Conservation (phyloP, 495 filamentous ascomycete species). For the Penicillium crystallinum region DNA sequence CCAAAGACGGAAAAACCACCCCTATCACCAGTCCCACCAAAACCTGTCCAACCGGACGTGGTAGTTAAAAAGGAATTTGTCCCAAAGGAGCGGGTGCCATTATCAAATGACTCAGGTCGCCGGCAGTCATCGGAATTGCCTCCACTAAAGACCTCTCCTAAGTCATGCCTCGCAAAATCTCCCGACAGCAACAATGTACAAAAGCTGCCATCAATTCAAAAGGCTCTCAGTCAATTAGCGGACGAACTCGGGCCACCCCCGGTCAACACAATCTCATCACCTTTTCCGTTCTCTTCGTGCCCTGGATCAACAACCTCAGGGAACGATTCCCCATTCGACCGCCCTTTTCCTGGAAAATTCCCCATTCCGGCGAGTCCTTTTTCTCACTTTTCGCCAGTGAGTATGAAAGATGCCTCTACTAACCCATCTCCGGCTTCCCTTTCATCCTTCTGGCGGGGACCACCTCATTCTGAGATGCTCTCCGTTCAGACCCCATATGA, state of each 20-base stretch:
- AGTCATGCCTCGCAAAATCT: conserved; percentile 28
- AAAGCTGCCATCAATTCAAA: conserved; percentile 41
- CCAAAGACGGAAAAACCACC: neutral
- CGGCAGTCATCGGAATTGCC: neutral
- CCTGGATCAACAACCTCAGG: conserved; percentile 28
- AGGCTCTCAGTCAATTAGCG: conserved; percentile 30
- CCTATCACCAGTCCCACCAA: neutral
- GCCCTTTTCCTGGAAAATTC: conserved; percentile 20
- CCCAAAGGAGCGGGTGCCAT: neutral
- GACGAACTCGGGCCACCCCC: conserved; percentile 15
- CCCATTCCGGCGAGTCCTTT: conserved; percentile 34
- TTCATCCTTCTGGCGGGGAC: conserved; percentile 22
- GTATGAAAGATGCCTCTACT: conserved; percentile 33
- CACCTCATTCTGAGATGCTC: conserved; percentile 20
- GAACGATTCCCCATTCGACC: conserved; percentile 32
- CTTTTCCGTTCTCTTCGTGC: conserved; percentile 15
- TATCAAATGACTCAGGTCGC: neutral
- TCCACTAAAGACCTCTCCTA: neutral
- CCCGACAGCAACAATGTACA: conserved; percentile 35
- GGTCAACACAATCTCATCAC: conserved; percentile 21
- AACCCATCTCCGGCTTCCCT: conserved; percentile 39
- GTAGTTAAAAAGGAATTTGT: neutral
- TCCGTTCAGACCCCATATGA: conserved; percentile 28
- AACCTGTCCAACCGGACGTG: neutral
- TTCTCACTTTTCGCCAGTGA: conserved; percentile 38